Base-by-base conservation (phyloP, 257 asterid genomes). In the Cynanchum wilfordii region DNA sequence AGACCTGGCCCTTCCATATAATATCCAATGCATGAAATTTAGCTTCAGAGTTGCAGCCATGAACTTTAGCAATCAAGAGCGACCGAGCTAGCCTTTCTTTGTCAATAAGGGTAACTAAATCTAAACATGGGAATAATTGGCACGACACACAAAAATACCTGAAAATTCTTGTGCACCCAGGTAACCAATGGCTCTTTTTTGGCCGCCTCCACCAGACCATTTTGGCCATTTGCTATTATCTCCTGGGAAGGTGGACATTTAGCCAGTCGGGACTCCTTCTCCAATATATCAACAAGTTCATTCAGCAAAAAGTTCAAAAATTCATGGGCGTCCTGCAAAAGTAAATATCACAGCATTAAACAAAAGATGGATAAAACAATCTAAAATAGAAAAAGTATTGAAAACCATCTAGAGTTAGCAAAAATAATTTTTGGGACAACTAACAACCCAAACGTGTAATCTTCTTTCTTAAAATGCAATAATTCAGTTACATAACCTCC, bases 101-200 rank as follows among this genome's bases (percentile, higher is more conserved):
- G 13, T 17, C 44, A 15, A 17, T 17, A 17, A 16, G n/a, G 47
- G 25, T 27, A 62, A 62, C 9, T 1, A 25, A 6, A 27, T 27
- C 15, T 25, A 30, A 30, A 29, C 67, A 12, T 30, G 10, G 15
- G 38, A 60, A 60, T 44, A 62, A 7, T 62, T 62, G 20, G 68
- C 12, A 30, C 7, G 24, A 30, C 6, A 7, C n/a, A 30, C 12
- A 29, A 25, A 38, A 68, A 70, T 74, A 90, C 98, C 98, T 92
- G 98, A 77, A 92, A 92, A 76, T 76, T 87, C 79, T 87, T 92
- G 86, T 92, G 98, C 73, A 90, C 98, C 98, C 94, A 92, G 60
- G 94, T 88, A 36, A 87, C 87, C 50, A 86, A 57, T 27, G 87
- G 89, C 81, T 90, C 95, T 82, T 84, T 86, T 73, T 76, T 76